A percentile compares a stretch with the other conserved stretches of the same genome.
These are phyloP conservation scores for Colletotrichum falcatum DNA, from an alignment of 2,329 filamentous ascomycete species.

Conservation along the genomic window DNA sequence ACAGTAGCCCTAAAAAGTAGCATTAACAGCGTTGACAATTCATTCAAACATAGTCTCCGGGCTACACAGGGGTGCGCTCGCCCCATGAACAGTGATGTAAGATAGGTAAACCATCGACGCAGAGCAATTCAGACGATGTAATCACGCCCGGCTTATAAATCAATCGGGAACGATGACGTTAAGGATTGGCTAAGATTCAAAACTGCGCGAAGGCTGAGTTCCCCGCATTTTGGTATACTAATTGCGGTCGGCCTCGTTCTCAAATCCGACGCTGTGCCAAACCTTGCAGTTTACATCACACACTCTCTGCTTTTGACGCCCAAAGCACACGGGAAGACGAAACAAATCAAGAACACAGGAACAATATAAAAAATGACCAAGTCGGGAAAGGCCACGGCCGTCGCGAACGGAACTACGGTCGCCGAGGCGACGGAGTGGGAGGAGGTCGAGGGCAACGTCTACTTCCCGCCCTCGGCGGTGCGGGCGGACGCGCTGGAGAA, in stretches of 20 bases:
- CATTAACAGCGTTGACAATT: background rate
- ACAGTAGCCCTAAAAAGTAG: conserved; percentile 4
- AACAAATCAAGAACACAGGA: background rate
- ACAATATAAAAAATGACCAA: conserved; percentile 37
- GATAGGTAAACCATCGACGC: background rate
- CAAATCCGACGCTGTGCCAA: background rate
- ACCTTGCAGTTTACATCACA: background rate
- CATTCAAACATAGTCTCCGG: background rate
- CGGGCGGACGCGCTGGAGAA: conserved; percentile 57
- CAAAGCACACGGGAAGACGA: no score
- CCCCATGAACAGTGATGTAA: background rate
- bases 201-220: background rate
- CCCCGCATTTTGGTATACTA: conserved; percentile 12
- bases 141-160: conserved; percentile 32
- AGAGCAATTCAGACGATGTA: background rate
- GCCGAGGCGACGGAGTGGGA: conserved; percentile 64
- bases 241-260: no score
- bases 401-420: conserved; percentile 60
- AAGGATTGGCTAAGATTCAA: conserved; percentile 22
- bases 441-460: conserved; percentile 70
- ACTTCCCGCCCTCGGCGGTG: conserved; percentile 62
- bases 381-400: conserved; percentile 55
- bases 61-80: background rate
- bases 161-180: conserved; percentile 35
- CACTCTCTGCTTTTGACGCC: background rate